Conservation (phyloP, 2,329 filamentous ascomycete species). For the Thielaviopsis populi region DNA sequence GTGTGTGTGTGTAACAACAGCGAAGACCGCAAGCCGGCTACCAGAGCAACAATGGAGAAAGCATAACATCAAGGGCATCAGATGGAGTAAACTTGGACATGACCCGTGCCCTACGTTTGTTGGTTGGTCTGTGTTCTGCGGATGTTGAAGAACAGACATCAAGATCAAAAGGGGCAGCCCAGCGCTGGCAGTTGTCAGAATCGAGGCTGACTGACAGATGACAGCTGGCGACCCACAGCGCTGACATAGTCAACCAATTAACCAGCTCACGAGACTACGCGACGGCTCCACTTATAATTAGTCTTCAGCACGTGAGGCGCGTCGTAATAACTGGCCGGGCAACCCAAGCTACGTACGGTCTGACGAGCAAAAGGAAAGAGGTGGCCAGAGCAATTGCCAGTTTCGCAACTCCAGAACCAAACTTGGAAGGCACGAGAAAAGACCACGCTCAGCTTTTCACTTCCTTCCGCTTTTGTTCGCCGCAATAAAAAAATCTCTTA, state of each 20-base stretch:
- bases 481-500: neutral
- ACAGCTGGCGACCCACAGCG: neutral
- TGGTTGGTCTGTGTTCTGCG: no score
- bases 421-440: neutral
- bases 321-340: neutral
- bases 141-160: no score
- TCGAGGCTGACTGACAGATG: neutral
- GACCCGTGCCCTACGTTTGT: no score
- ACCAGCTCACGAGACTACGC: neutral
- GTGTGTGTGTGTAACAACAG: no score
- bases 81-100: no score
- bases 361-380: neutral
- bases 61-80: no score
- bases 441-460: neutral
- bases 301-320: neutral
- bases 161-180: no score
- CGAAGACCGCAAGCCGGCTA: no score
- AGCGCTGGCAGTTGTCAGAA: no score
- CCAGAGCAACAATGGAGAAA: no score
- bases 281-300: neutral
- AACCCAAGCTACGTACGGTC: neutral
- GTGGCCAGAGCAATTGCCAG: neutral
- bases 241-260: neutral
- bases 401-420: neutral
- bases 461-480: neutral